Base-by-base conservation (phyloP, 805 yeast genomes). In the Lipomyces spencermartinsiae region DNA sequence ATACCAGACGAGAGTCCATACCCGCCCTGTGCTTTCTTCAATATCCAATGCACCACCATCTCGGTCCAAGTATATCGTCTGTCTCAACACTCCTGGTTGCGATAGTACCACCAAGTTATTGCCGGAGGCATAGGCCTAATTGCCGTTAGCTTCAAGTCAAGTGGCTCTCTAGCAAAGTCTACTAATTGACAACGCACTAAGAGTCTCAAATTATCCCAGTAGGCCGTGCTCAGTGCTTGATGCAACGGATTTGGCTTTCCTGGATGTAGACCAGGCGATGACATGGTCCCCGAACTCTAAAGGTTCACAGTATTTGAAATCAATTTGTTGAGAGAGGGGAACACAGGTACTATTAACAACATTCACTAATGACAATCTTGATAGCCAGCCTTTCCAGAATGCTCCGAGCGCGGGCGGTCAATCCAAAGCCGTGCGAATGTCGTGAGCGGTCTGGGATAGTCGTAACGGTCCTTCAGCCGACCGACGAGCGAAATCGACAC, bases 61-160 rank as follows among this genome's bases (percentile, higher is more conserved):
- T 1, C 80, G 70, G 10, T 87, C 87, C 29, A 92, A 80, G 73
- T 90, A 90, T 0, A 92, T 80, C 0, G 97, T 92, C 77, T 94
- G 98, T 19, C 93, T 78, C 68, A 89, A 79, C 31, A 80, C 78
- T 66, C 83, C 80, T 59, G 83, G 80, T 68, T 85, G 83, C 7
- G 89, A 82, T 2, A 88, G 76, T 4, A 90, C 83, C 43, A 94
- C 90, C 72, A 94, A 81, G 76, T 92, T 92, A 79, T 92, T 92
- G 0, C 97, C 98, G 0, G 97, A 91, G 66, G 93, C 90, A 76
- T 94, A 94, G 1, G 87, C 87, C 79, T 79, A 33, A n/a, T 14
- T 2, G 34, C 16, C 19, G 7, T 43, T 43, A 43, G 49, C 25
- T 19, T 19, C 10, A 25, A 22, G 49, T 22, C 25, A 43, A 43